phyloP scores from a whole-genome alignment of 2,329 filamentous ascomycete genomes.

The Cercospora zeina region DNA sequence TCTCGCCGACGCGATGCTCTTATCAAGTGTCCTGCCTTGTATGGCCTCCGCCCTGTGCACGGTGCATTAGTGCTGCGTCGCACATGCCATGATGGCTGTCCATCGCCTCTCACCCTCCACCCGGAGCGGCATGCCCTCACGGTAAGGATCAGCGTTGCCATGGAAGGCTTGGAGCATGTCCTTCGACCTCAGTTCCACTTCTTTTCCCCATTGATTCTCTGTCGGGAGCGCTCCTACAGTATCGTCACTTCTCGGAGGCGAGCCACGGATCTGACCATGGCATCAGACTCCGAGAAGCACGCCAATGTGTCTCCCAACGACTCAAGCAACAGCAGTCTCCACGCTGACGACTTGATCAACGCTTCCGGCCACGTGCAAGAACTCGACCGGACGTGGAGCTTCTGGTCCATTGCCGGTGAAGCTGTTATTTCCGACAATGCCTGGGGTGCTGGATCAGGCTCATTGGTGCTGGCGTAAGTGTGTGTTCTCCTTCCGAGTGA shows the following conservation, averaged over 20 bases:
- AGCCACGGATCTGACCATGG: not conserved
- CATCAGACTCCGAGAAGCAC: constrained; percentile 1
- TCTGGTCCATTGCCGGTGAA: constrained; percentile 50
- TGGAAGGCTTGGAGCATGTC: not conserved
- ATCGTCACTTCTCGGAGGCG: not conserved
- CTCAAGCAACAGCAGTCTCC: not conserved
- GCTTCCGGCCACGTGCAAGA: constrained; percentile 56
- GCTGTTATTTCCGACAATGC: constrained; percentile 43
- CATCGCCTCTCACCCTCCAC: not conserved
- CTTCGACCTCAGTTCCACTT: not conserved
- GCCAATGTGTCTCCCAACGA: not conserved
- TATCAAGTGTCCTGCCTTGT: not conserved
- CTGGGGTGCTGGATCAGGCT: constrained; percentile 34
- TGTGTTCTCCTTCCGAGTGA: constrained; percentile 22
- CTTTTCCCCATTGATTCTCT: not conserved
- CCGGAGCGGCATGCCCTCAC: not conserved
- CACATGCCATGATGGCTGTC: not conserved
- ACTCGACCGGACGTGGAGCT: constrained; percentile 52
- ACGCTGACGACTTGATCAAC: constrained; percentile 45
- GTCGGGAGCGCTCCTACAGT: not conserved
- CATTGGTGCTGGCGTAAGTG: constrained; percentile 33
- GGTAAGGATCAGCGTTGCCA: not conserved
- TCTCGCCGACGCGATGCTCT: not conserved
- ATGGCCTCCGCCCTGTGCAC: not conserved
- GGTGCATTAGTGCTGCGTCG: constrained; percentile 7